A percentile compares a stretch with the other conserved stretches of the same genome.
Evolutionary conservation across 1,139 yeast species (phyloP).

Genomic region (Kazachstania sp.): DNA sequence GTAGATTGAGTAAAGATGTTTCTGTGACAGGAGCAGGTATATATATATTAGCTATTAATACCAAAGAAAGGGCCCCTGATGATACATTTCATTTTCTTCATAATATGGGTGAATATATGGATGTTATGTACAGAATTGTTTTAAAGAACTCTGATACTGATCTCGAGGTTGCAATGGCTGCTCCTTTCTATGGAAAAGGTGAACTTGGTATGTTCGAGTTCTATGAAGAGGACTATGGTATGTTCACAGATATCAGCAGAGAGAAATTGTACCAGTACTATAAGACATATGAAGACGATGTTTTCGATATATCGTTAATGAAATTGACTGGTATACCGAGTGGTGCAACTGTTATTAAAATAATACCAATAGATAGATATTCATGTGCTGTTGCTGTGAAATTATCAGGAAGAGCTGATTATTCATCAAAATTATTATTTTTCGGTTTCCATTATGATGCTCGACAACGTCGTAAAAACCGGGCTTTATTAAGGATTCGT

Average conservation of each 20-base stretch:
- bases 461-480: no score
- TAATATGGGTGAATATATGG: not conserved
- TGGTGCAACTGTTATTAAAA: not conserved
- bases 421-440: no score
- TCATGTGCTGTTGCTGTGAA: no score
- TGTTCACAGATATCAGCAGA: not conserved
- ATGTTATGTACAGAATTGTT: not conserved
- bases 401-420: no score
- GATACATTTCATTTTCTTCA: not conserved
- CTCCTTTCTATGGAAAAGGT: not conserved
- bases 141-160: not conserved
- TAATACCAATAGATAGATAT: not conserved
- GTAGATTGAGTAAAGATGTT: conserved; percentile 7
- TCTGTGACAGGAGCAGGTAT: conserved; percentile 5
- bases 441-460: no score
- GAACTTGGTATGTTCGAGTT: not conserved
- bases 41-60: not conserved
- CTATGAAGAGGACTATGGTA: not conserved
- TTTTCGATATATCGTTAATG: not conserved
- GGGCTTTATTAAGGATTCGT: no score
- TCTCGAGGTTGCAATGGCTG: not conserved
- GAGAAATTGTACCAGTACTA: not conserved
- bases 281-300: not conserved
- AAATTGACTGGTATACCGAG: not conserved
- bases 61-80: not conserved